phyloP scores from a whole-genome alignment of 306 rosid species.

The Fragaria vesca region DNA sequence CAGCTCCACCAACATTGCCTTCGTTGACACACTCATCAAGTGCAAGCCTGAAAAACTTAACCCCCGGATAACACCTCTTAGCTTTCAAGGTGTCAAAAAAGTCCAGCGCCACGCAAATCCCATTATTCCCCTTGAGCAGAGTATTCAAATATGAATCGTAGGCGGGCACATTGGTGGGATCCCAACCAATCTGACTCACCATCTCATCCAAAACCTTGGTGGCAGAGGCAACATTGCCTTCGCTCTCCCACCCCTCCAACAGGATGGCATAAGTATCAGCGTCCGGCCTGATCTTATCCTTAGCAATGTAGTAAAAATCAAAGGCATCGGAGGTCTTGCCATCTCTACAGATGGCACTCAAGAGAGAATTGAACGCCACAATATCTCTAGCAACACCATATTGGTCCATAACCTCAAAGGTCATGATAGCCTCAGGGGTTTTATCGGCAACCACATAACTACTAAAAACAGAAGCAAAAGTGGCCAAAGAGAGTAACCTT shows the following conservation, averaged over 20 bases:
- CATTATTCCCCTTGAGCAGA: conserved; percentile 48
- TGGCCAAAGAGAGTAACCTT: conserved; percentile 46
- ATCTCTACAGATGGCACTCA: conserved; percentile 66
- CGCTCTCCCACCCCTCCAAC: conserved; percentile 70
- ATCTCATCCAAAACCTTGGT: conserved; percentile 55
- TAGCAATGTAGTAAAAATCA: conserved; percentile 46
- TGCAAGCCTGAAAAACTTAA: conserved; percentile 53
- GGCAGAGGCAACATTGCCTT: conserved; percentile 45
- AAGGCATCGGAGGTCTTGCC: conserved; percentile 42
- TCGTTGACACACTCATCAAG: conserved; percentile 51
- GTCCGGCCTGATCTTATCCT: conserved; percentile 46
- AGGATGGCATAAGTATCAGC: conserved; percentile 53
- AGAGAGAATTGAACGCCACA: conserved; percentile 51
- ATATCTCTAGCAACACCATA: conserved; percentile 49
- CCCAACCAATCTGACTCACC: conserved; percentile 65
- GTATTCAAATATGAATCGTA: conserved; percentile 54
- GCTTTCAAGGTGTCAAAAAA: conserved; percentile 45
- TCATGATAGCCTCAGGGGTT: conserved; percentile 38
- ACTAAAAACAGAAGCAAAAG: conserved; percentile 62
- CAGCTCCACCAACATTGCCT: conserved; percentile 41
- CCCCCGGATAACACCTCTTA: conserved; percentile 53
- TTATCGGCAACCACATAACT: conserved; percentile 48
- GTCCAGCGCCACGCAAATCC: conserved; percentile 40
- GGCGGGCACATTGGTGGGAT: conserved; percentile 54
- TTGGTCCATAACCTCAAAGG: conserved; percentile 53